Conservation (phyloP, 148 eudicot genomes). For the Nyssa sinensis region DNA sequence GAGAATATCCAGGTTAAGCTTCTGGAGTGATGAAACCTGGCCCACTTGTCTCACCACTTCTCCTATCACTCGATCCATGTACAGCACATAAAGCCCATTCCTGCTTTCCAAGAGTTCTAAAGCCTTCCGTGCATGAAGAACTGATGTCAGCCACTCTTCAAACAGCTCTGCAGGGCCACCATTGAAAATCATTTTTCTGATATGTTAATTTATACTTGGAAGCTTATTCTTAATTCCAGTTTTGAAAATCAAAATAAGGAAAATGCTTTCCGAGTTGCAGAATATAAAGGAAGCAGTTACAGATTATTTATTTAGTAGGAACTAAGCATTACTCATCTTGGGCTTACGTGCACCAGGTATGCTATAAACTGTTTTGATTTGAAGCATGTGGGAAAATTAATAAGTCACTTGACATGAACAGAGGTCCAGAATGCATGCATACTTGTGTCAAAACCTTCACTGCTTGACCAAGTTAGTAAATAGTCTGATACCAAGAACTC, state of each 20-base stretch:
- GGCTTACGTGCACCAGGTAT: not conserved
- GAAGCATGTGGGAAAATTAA: too few species aligned
- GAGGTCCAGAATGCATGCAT: constrained; percentile 20
- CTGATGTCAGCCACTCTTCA: constrained; percentile 70
- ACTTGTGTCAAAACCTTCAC: constrained; percentile 60
- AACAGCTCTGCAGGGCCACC: constrained; percentile 51
- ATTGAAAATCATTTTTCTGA: constrained; percentile 5
- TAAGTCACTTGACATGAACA: not conserved
- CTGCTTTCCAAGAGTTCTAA: constrained; percentile 64
- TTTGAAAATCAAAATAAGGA: not conserved
- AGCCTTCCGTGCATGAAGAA: constrained; percentile 59
- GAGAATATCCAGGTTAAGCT: constrained; percentile 52
- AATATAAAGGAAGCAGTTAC: not conserved
- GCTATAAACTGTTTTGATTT: too few species aligned
- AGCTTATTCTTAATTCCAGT: not conserved
- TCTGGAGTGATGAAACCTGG: constrained; percentile 44
- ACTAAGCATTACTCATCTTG: not conserved
- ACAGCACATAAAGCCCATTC: constrained; percentile 66
- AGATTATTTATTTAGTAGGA: not conserved
- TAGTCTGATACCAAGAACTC: constrained; percentile 72
- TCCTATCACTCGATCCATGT: constrained; percentile 85
- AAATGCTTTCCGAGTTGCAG: not conserved
- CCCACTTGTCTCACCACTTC: constrained; percentile 56
- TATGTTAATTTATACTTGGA: not conserved
- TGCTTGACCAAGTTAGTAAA: constrained; percentile 59